Evolutionary conservation across 2,329 filamentous ascomycete species (phyloP).

Genomic region (Lachnellula occidentalis): DNA sequence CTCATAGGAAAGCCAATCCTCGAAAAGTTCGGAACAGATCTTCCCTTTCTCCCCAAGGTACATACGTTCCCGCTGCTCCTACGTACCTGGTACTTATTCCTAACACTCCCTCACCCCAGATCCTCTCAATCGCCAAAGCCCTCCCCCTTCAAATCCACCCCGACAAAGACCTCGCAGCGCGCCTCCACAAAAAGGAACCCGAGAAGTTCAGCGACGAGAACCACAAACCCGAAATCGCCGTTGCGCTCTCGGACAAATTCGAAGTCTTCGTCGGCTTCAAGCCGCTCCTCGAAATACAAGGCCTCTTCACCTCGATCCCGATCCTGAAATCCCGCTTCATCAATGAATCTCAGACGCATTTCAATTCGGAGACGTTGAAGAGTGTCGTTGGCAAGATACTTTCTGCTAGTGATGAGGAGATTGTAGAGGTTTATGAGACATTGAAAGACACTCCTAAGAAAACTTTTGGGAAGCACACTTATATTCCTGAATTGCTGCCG

Average conservation of each 20-base stretch:
- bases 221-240: conserved; percentile 75
- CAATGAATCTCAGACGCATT: conserved; percentile 34
- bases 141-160: conserved; percentile 72
- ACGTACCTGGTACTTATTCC: neutral
- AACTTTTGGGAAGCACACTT: conserved; percentile 44
- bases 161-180: conserved; percentile 59
- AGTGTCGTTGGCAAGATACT: conserved; percentile 40
- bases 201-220: conserved; percentile 65
- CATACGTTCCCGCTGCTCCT: neutral
- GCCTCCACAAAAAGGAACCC: conserved; percentile 60
- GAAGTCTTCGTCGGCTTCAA: conserved; percentile 75
- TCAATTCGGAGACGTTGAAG: conserved; percentile 52
- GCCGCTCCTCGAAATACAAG: conserved; percentile 53
- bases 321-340: conserved; percentile 17
- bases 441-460: conserved; percentile 44
- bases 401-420: conserved; percentile 41
- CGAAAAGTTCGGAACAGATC: conserved; percentile 55
- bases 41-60: conserved; percentile 69
- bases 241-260: conserved; percentile 65
- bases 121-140: conserved; percentile 70
- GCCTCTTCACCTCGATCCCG: conserved; percentile 41
- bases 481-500: conserved; percentile 60
- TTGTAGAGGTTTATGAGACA: conserved; percentile 42
- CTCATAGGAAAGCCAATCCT: conserved; percentile 59
- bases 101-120: conserved; percentile 33